phyloP scores from a whole-genome alignment of 164 flowering plant species.

The Annona squamosa region DNA sequence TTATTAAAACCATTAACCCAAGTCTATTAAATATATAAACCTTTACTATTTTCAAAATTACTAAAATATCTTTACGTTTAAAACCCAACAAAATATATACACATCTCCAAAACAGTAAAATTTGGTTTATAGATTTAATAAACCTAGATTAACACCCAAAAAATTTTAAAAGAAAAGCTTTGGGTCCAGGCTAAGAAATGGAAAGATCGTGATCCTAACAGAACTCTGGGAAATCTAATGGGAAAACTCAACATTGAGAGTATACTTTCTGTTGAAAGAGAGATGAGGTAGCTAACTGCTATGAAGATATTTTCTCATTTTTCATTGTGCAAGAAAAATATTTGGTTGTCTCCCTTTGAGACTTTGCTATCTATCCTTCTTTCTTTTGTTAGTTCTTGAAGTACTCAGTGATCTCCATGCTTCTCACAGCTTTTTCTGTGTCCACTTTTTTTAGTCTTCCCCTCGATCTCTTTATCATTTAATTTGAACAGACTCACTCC shows the following conservation, averaged over 20 bases:
- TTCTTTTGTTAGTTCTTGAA: slow-evolving; percentile 29
- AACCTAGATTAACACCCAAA: neutral
- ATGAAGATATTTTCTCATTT: slow-evolving; percentile 49
- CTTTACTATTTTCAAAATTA: no score
- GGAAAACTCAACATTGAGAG: slow-evolving; percentile 91
- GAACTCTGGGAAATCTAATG: slow-evolving; percentile 61
- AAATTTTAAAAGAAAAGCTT: slow-evolving; percentile 36
- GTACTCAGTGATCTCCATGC: neutral
- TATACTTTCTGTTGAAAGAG: slow-evolving; percentile 98
- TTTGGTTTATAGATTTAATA: no score
- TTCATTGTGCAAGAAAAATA: neutral
- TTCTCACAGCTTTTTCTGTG: neutral
- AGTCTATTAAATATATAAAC: no score
- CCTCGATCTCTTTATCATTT: neutral
- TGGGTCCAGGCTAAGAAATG: slow-evolving; percentile 45
- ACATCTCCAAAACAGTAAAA: neutral
- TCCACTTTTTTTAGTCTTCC: no score
- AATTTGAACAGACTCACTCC: no score
- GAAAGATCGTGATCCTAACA: slow-evolving; percentile 43
- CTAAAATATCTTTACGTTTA: no score
- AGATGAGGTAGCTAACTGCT: slow-evolving; percentile 79
- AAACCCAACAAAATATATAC: neutral
- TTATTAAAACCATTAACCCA: no score
- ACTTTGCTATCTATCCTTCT: no score
- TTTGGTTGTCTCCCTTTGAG: no score